Base-by-base conservation (phyloP, 2,329 filamentous ascomycete species). In the Penicillium sp. region DNA sequence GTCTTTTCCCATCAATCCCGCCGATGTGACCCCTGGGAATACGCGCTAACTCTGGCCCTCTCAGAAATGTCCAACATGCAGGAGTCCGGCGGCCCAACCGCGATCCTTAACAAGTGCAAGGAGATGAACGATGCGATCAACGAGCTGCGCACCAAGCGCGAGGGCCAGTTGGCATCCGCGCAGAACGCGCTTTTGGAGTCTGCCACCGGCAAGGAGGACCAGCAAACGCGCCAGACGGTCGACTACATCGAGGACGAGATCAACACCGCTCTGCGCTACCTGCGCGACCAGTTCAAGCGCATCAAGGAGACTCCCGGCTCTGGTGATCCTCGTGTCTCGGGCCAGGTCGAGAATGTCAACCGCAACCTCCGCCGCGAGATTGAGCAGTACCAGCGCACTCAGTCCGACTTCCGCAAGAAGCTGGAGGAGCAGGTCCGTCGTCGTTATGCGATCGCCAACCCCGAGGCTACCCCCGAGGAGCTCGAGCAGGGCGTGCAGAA, bases 401-500 rank as follows among this genome's bases (percentile, higher is more conserved):
- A 97, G 73, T 84, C 84, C 1, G 81, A 86, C 21, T 96, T 92
- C 80, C 84, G 88, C 68, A 88, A 88, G 73, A 86, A 87, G 62
- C 85, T 90, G 29, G 83, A 89, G 70, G 88, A 90, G 45, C 90
- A 95, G 73, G 89, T 95, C 76, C 88, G 86, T 60, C 84, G 94
- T 50, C 91, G 96, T 71, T 96, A 95, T 75, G 84, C 88, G 53
- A 96, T 97, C 69, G 92, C 94, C 50, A 83, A 85, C 59, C 89
- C 91, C 21, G 86, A 95, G 52, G 90, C 90, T 3, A 82, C 84
- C 26, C 89, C 94, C 49, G 78, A 81, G 41, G 91, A 97, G 71
- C 84, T 96, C 26, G 81, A 82, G 53, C 83, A 87, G 52, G 90
- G 89, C 15, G 87, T 92, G 0, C 85, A 93, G 65, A 85, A 90